Evolutionary conservation across 345 rosid genomes (phyloP).

Genomic region (Eucalyptus erythrocorys): DNA sequence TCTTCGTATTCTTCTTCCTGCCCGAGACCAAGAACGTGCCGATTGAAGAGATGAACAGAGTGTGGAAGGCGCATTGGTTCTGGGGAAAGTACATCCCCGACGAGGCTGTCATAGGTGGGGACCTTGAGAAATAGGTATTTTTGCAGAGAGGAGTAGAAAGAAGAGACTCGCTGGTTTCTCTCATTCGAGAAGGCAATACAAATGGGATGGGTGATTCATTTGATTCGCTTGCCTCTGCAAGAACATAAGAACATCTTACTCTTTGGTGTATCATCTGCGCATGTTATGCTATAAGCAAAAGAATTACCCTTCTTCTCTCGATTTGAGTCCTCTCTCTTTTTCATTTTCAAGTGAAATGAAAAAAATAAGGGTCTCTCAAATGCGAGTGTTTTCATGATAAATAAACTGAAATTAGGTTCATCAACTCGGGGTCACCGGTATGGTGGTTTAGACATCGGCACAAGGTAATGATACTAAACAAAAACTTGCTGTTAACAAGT

Average conservation of each 20-base stretch:
- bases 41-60: conserved; percentile 30
- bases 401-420: background rate
- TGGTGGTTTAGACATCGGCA: background rate
- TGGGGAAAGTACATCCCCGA: conserved; percentile 30
- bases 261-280: background rate
- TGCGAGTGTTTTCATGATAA: background rate
- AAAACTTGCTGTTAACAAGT: background rate
- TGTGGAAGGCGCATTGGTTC: conserved; percentile 44
- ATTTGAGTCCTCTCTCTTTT: background rate
- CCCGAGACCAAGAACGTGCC: conserved; percentile 43
- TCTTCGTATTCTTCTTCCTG: conserved; percentile 19
- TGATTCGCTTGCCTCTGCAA: background rate
- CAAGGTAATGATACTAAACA: background rate
- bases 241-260: background rate
- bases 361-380: background rate
- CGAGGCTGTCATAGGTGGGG: background rate
- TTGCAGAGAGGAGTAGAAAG: background rate
- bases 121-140: background rate
- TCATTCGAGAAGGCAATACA: background rate
- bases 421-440: background rate
- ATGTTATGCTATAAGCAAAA: background rate
- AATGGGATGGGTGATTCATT: background rate
- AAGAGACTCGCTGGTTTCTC: background rate
- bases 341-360: too few relatives aligned
- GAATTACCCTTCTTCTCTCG: background rate